Percentiles rank a stretch among this genome's conserved stretches.
These are phyloP conservation scores for Metarhizium guizhouense DNA, from an alignment of 2,329 filamentous ascomycete species.

Conservation along the genomic window DNA sequence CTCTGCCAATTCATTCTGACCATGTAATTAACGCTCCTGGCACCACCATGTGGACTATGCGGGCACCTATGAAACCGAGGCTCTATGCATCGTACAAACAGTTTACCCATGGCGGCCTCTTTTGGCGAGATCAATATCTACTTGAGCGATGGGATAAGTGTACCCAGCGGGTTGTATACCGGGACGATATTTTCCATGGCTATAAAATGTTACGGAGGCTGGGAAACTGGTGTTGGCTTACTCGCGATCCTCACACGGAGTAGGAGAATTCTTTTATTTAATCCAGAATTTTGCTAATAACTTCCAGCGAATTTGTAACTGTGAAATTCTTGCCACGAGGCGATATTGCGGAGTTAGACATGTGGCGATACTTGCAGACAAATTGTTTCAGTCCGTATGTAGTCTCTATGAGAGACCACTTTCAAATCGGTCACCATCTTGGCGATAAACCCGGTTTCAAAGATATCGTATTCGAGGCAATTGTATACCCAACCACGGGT, in stretches of 20 bases:
- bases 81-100: neutral
- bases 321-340: neutral
- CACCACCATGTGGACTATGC: neutral
- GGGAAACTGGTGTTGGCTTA: neutral
- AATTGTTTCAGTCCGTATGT: neutral
- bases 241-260: neutral
- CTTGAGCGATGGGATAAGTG: neutral
- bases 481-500: neutral
- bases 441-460: neutral
- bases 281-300: neutral
- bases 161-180: neutral
- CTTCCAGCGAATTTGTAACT: neutral
- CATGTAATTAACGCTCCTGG: neutral
- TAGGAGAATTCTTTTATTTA: neutral
- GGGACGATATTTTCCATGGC: neutral
- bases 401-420: neutral
- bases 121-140: neutral
- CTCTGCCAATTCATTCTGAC: neutral
- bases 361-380: neutral
- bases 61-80: neutral
- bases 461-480: neutral
- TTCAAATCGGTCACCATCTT: neutral
- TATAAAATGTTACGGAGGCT: neutral
- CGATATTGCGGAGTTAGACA: neutral
- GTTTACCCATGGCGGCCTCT: neutral